Evolutionary conservation across 2,329 filamentous ascomycete species (phyloP).

Genomic region (Pezizomycotina sp.): DNA sequence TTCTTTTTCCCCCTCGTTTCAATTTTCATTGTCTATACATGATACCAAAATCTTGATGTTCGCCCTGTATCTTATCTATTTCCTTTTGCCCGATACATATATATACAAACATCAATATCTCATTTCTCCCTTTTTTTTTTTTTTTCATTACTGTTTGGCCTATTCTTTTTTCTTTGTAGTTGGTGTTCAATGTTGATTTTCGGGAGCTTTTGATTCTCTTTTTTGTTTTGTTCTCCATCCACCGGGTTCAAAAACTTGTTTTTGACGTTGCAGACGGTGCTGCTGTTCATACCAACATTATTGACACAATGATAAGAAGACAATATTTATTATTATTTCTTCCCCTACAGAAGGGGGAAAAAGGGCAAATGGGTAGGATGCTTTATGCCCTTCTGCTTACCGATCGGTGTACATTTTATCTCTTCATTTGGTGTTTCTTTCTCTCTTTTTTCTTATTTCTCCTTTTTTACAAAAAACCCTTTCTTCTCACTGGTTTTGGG

Average conservation of each 20-base stretch:
- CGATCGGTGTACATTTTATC: slow-evolving; percentile 9
- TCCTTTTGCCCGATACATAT: too few species aligned
- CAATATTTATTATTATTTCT: slow-evolving; percentile 2
- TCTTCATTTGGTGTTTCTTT: slow-evolving; percentile 6
- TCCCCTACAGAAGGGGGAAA: background rate
- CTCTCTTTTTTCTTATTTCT: slow-evolving; percentile 18
- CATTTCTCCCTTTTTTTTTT: slow-evolving; percentile 21
- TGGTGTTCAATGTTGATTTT: slow-evolving; percentile 17
- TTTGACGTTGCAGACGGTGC: background rate
- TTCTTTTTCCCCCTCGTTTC: too few species aligned
- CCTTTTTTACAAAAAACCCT: slow-evolving; percentile 6
- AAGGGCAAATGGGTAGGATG: background rate
- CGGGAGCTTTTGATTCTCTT: slow-evolving; percentile 10
- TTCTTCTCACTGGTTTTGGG: slow-evolving; percentile 7
- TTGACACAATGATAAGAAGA: background rate
- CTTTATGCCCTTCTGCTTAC: slow-evolving; percentile 7
- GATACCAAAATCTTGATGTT: too few species aligned
- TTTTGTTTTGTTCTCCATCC: slow-evolving; percentile 10
- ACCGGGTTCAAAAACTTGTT: slow-evolving; percentile 1
- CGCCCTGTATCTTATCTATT: too few species aligned
- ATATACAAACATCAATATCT: slow-evolving; percentile 8
- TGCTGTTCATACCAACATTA: slow-evolving; percentile 2
- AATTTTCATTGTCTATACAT: too few species aligned
- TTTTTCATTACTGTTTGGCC: slow-evolving; percentile 14
- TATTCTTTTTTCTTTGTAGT: slow-evolving; percentile 5